Conservation (phyloP, 2,329 filamentous ascomycete genomes). For the Rhexocercosporidium sp. region DNA sequence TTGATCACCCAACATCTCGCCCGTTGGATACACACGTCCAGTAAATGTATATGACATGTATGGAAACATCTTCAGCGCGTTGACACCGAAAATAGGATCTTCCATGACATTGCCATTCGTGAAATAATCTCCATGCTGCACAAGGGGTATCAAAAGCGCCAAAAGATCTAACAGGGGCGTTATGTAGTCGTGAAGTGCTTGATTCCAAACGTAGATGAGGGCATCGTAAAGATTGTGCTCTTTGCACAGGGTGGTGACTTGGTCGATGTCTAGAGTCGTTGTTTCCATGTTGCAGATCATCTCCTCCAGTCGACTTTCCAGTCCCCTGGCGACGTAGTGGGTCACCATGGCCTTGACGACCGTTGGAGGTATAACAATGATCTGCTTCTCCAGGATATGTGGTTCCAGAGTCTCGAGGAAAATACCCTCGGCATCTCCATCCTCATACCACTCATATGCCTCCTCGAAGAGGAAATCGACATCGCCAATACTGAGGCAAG, state of each 20-base stretch:
- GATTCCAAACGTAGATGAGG: constrained; percentile 95
- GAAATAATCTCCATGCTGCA: constrained; percentile 59
- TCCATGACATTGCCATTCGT: constrained; percentile 60
- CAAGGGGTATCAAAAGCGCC: constrained; percentile 65
- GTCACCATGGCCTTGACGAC: constrained; percentile 86
- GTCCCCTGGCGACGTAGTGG: constrained; percentile 77
- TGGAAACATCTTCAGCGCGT: constrained; percentile 90
- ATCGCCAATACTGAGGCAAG: constrained; percentile 79
- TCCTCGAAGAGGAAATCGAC: constrained; percentile 88
- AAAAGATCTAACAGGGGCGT: constrained; percentile 88
- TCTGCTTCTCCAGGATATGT: constrained; percentile 79
- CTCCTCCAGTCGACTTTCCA: constrained; percentile 83
- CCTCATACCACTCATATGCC: constrained; percentile 88
- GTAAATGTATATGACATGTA: constrained; percentile 93
- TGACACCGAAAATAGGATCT: constrained; percentile 66
- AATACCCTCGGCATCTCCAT: constrained; percentile 71
- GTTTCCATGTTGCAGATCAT: constrained; percentile 94
- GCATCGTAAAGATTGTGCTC: constrained; percentile 93
- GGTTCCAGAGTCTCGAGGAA: constrained; percentile 91
- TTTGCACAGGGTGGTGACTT: constrained; percentile 89
- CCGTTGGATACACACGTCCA: constrained; percentile 89
- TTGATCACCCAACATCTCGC: constrained; percentile 73
- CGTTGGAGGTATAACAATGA: constrained; percentile 77
- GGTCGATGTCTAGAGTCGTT: constrained; percentile 88
- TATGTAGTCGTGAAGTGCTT: constrained; percentile 85